phyloP scores from a whole-genome alignment of 352 stramenopile species.

The Achlya hypogyna region DNA sequence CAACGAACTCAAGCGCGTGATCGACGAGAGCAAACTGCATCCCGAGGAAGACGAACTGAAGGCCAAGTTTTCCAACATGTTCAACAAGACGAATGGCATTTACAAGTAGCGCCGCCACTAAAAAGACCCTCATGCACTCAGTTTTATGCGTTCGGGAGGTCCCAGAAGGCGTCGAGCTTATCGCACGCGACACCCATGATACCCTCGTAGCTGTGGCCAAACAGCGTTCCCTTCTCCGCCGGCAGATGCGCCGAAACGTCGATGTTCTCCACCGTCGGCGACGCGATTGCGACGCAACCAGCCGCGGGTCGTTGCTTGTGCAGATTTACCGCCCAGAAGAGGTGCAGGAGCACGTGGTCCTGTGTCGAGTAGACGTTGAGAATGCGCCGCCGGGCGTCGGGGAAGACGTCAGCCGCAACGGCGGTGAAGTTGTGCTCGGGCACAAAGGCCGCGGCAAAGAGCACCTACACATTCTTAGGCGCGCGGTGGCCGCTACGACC shows the following conservation, averaged over 20 bases:
- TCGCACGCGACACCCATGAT: constrained; percentile 55
- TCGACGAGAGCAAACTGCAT: constrained; percentile 43
- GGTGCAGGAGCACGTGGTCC: constrained; percentile 59
- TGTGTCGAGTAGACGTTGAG: constrained; percentile 73
- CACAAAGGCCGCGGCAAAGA: constrained; percentile 66
- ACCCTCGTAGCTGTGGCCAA: constrained; percentile 66
- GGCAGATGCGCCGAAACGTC: constrained; percentile 61
- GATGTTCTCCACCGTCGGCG: constrained; percentile 36
- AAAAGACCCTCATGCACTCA: not conserved
- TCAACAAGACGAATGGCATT: constrained; percentile 41
- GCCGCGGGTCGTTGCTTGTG: constrained; percentile 33
- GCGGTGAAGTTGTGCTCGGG: constrained; percentile 31
- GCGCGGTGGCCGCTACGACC: not conserved
- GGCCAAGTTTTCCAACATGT: constrained; percentile 62
- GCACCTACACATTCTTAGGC: constrained; percentile 23
- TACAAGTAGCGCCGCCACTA: constrained; percentile 8
- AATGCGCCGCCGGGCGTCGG: constrained; percentile 29
- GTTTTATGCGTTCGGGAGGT: not conserved
- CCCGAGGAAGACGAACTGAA: constrained; percentile 48
- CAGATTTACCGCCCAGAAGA: constrained; percentile 60
- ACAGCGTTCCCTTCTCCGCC: constrained; percentile 50
- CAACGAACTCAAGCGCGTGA: constrained; percentile 44
- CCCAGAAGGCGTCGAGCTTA: constrained; percentile 25
- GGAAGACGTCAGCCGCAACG: constrained; percentile 29
- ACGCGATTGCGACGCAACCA: constrained; percentile 38